Evolutionary conservation across 2,329 filamentous ascomycete genomes (phyloP).

Genomic region (Hortaea sp.): DNA sequence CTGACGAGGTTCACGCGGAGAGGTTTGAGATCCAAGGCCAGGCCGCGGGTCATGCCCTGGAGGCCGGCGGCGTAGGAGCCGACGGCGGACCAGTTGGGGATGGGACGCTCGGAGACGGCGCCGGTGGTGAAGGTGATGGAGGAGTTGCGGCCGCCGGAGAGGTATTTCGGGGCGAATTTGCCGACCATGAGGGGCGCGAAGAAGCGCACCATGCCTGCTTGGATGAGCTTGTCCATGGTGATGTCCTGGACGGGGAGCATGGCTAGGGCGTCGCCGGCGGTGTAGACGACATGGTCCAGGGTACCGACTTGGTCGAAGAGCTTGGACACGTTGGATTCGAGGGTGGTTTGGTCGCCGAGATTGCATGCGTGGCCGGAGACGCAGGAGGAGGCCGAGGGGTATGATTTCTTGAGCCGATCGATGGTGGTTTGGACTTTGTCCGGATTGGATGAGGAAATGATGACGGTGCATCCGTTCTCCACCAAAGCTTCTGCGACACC

Average conservation of each 20-base stretch:
- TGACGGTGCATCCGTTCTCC: conserved; percentile 46
- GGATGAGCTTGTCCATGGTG: conserved; percentile 29
- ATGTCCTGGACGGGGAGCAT: conserved; percentile 33
- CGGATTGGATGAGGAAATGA: conserved; percentile 49
- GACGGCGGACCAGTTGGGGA: conserved; percentile 42
- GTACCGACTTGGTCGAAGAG: conserved; percentile 32
- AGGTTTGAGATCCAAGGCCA: conserved; percentile 55
- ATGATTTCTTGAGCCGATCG: conserved; percentile 31
- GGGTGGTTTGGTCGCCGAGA: conserved; percentile 35
- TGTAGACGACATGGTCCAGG: conserved; percentile 49
- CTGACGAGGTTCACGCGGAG: conserved; percentile 53
- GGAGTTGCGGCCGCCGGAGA: conserved; percentile 32
- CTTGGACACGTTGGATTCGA: conserved; percentile 38
- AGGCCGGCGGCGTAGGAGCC: conserved; percentile 41
- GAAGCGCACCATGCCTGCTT: conserved; percentile 41
- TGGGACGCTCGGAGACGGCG: conserved; percentile 40
- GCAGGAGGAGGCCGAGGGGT: conserved; percentile 31
- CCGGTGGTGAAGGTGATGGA: conserved; percentile 51
- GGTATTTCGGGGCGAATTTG: conserved; percentile 38
- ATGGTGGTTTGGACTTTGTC: conserved; percentile 40
- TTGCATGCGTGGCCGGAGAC: conserved; percentile 39
- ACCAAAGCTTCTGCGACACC: conserved; percentile 49
- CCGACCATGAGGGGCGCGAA: conserved; percentile 43
- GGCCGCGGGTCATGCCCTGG: conserved; percentile 42
- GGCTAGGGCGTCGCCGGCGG: conserved; percentile 42